Base-by-base conservation (phyloP, 1,284 basidiomycete genomes). In the Malassezia sp. region DNA sequence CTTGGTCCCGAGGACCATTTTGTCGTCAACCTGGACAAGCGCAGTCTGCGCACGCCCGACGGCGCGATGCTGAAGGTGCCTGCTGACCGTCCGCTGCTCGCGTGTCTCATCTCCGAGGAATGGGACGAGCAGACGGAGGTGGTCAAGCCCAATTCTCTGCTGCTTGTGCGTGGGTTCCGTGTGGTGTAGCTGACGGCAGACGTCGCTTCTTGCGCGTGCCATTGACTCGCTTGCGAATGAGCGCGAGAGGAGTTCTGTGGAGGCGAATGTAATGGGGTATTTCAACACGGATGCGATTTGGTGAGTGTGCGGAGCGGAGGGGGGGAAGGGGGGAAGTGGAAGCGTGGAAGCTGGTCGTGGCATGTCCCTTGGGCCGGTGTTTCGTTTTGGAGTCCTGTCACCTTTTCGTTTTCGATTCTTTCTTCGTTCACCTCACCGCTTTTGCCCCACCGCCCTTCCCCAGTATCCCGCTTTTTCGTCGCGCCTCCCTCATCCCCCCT, bases 251-350 rank as follows among this genome's bases (percentile, higher is more conserved):
- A 66, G 71, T n/a, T 77, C 82, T 42, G 83, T 91, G 22, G 77
- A 79, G 24, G 76, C 77, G n/a, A 76, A 80, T 17, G 71, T 97
- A 35, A 70, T 95, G 40, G 79, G 81, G 54, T 97, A 96, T 72
- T 73, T 97, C 27, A 84, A 95, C 57, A 96, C 91, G 2, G 93
- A 99, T 69, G 90, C 93, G 0, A 80, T 97, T n/a, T n/a, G n/a
- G n/a, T n/a, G n/a, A n/a, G n/a, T n/a, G n/a, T n/a, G n/a, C n/a
- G n/a, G n/a, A n/a, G 50, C 89, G 86, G 89, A 89, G 57, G 28
- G n/a, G 10, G 10, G n/a, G 28, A 29, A 29, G 28, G n/a, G 10
- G 10, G n/a, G n/a, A 29, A 29, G n/a, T 10, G n/a, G n/a, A 29
- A 29, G n/a, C 10, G n/a, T 10, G 10, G 10, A 10, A 10, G 10